These are phyloP conservation scores for Candida ficus DNA, from an alignment of 805 yeast genomes.

Conservation along the genomic window DNA sequence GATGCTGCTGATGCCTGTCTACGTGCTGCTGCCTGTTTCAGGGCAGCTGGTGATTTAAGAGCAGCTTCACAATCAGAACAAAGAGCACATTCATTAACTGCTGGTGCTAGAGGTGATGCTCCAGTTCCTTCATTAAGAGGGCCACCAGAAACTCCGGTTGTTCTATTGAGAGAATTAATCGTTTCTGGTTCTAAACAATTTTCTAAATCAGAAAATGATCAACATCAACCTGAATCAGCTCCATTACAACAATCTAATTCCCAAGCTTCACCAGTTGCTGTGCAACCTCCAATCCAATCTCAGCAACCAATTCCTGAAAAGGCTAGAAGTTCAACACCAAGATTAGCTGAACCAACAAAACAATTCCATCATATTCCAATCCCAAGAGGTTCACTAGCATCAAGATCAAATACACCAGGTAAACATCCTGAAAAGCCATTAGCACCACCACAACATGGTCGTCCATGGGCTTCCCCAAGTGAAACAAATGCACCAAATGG, in stretches of 20 bases:
- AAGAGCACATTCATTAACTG: constrained; percentile 38
- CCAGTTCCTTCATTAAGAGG: constrained; percentile 40
- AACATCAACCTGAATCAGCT: constrained; percentile 4
- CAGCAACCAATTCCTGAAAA: too few relatives aligned
- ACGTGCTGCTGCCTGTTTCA: constrained; percentile 46
- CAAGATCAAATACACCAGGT: constrained; percentile 15
- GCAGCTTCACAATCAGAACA: constrained; percentile 38
- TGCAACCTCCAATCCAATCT: too few relatives aligned
- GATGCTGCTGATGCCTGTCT: constrained; percentile 59
- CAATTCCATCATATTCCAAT: constrained; percentile 25
- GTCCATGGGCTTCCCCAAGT: background rate
- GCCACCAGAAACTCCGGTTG: constrained; percentile 43
- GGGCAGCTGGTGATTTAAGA: constrained; percentile 39
- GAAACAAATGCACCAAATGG: background rate
- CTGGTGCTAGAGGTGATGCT: constrained; percentile 37
- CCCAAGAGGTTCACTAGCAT: constrained; percentile 20
- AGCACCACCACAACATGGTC: constrained; percentile 4
- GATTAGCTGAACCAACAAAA: constrained; percentile 13
- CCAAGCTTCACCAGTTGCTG: background rate
- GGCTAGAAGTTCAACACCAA: background rate
- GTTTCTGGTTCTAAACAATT: constrained; percentile 19
- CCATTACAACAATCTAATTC: background rate
- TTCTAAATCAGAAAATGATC: constrained; percentile 1
- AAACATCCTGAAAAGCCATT: background rate
- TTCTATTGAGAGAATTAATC: constrained; percentile 27